Evolutionary conservation across 192 early-diverging fungal genomes (phyloP), one percentile per base, ranked within the genome.

Genomic region (Rhizoclosmatium globosum): DNA sequence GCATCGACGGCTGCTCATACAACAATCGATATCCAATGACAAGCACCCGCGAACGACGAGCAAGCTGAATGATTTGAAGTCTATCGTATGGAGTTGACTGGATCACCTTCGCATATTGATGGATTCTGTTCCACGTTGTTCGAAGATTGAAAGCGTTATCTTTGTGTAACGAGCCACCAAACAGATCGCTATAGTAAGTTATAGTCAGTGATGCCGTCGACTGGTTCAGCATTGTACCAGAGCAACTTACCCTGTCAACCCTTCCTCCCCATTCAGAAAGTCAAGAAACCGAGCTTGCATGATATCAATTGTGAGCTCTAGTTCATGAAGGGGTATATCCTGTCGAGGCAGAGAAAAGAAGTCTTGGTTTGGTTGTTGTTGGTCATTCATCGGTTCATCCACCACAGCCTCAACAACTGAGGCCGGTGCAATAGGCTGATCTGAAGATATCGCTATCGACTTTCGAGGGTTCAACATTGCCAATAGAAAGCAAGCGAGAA

Each of bases 231-330:
- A 15, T 0, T 56, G 19, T 56, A 56, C 11, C 0, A 64, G 62
- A 64, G 19, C 0, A 31, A 13, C 11, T n/a, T 64, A 11, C 19
- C 19, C 62, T 64, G 9, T 64, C 38, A 64, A 39, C 62, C 71
- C 71, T 38, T 68, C 53, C 53, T 78, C 76, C 7, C 66, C 76
- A 43, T 78, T 78, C 45, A 78, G 38, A 71, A 68, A 78, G 50
- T 78, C 76, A 44, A 78, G 46, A 43, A 78, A 78, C n/a, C 66
- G 62, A 56, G 65, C 65, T 11, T 78, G 76, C 62, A 38, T 58
- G 43, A 56, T 4, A 65, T 78, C 76, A 56, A 78, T 78, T 31
- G 31, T 31, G 31, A 31, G 31, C 31, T 31, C 31, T 31, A 31
- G 31, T 31, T 31, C 31, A 31, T 31, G 31, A 31, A 31, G 31